phyloP scores from a whole-genome alignment of 768 basidiomycete genomes.

The Russula ochroleuca region DNA sequence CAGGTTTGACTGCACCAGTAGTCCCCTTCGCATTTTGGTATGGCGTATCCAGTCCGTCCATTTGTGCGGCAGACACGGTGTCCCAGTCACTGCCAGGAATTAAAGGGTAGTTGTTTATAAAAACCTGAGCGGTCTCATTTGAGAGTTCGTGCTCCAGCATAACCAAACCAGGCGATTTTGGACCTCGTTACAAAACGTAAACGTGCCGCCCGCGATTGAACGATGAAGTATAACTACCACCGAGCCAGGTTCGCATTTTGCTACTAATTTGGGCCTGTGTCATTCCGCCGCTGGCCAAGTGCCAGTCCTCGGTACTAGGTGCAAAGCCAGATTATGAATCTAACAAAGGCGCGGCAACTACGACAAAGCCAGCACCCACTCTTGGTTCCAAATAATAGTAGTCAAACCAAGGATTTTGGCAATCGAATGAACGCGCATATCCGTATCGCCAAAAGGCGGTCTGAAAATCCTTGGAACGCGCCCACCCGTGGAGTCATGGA shows the following conservation, averaged over 20 bases:
- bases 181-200: constrained; percentile 27
- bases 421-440: constrained; percentile 46
- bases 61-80: constrained; percentile 10
- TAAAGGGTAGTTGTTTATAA: constrained; percentile 20
- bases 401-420: constrained; percentile 46
- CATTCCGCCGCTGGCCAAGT: constrained; percentile 43
- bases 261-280: constrained; percentile 36
- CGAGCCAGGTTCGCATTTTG: constrained; percentile 20
- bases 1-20: constrained; percentile 10
- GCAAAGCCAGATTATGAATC: not conserved
- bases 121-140: constrained; percentile 28
- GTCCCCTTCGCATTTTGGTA: constrained; percentile 25
- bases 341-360: not conserved
- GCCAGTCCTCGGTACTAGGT: constrained; percentile 76
- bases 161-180: constrained; percentile 39
- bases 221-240: constrained; percentile 4
- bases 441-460: constrained; percentile 40
- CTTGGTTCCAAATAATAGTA: constrained; percentile 44
- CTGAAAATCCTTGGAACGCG: constrained; percentile 42
- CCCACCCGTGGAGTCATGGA: constrained; percentile 46
- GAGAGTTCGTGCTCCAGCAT: constrained; percentile 45
- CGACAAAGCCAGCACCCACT: constrained; percentile 27
- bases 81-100: constrained; percentile 22
- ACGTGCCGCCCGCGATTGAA: not conserved
- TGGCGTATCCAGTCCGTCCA: constrained; percentile 12